These are phyloP conservation scores for Aspergillus mulundensis DNA, from an alignment of 495 filamentous ascomycete species.

Conservation along the genomic window DNA sequence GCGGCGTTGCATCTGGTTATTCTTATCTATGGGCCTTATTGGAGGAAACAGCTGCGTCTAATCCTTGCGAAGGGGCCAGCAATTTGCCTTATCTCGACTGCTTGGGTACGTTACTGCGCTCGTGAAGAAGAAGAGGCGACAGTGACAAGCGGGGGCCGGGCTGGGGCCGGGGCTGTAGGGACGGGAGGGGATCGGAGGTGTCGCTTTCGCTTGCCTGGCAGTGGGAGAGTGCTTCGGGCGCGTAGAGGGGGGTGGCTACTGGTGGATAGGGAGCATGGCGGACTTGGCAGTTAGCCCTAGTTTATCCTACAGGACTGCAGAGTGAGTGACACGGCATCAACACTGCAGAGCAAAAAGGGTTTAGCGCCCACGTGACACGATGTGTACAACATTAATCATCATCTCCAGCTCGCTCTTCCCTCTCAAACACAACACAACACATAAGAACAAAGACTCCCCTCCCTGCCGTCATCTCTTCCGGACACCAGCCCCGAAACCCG, in stretches of 20 bases:
- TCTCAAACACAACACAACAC: neutral
- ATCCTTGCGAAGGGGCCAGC: neutral
- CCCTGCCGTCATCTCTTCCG: too few species aligned
- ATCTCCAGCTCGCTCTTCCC: too few species aligned
- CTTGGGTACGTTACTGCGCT: too few species aligned
- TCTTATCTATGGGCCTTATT: neutral
- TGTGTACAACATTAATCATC: too few species aligned
- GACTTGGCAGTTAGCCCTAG: neutral
- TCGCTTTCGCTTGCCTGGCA: neutral
- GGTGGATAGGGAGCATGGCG: neutral
- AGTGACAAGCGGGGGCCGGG: too few species aligned
- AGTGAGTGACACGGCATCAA: too few species aligned
- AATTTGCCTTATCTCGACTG: too few species aligned
- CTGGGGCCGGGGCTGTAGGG: neutral
- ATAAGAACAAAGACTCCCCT: neutral
- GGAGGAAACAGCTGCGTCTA: neutral
- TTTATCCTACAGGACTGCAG: too few species aligned
- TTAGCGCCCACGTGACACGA: neutral
- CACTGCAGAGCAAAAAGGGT: neutral
- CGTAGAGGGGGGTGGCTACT: neutral
- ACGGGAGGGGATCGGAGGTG: neutral
- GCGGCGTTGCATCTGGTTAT: neutral
- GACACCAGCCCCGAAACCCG: too few species aligned
- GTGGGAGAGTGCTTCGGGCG: too few species aligned
- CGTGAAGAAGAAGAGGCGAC: too few species aligned